Base-by-base conservation (phyloP, 768 basidiomycete species). In the Naganishia randhawae region DNA sequence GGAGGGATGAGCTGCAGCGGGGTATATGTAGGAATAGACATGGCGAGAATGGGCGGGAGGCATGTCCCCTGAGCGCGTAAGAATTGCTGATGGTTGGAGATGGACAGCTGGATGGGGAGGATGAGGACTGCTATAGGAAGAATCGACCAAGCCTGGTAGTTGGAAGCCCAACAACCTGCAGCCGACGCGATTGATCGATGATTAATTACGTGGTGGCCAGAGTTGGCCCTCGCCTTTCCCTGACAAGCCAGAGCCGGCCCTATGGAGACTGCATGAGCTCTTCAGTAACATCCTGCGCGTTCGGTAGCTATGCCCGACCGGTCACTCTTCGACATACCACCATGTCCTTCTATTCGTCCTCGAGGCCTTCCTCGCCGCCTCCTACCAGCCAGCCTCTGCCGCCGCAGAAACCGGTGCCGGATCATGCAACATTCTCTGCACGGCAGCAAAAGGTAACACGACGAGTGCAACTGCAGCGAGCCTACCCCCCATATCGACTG, bases 1-100 rank as follows among this genome's bases (percentile, higher is more conserved):
- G 79, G 72, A 17, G 73, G 53, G 33, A 79, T 71, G 54, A 80
- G 76, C 45, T 80, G 79, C 0, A 79, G 71, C 3, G 79, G 77
- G 39, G 76, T 75, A 64, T 78, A 80, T n/a, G 65, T 62, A 27
- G 57, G 39, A 6, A 19, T 42, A 13, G 65, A 39, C 65, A 66
- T 66, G 17, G 19, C 52, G 64, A 42, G 63, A 7, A 1, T 45
- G 63, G 17, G 48, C 27, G 22, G 27, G 31, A 33, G 54, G 54
- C 45, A 48, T 48, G 45, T 13, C 45, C 6, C 7, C 37, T 22
- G 45, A 22, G 45, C 25, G 19, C n/a, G 3, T 48, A 22, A 39
- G 37, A 39, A 39, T 39, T 25, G 51, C n/a, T 53, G 32, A 19
- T 54, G 2, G 53, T 5, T 31, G 53, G 16, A 33, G 14, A 3